Evolutionary conservation across 805 yeast genomes (phyloP), one percentile per base, ranked within the genome.

Genomic region (Blastobotrys muscicola): DNA sequence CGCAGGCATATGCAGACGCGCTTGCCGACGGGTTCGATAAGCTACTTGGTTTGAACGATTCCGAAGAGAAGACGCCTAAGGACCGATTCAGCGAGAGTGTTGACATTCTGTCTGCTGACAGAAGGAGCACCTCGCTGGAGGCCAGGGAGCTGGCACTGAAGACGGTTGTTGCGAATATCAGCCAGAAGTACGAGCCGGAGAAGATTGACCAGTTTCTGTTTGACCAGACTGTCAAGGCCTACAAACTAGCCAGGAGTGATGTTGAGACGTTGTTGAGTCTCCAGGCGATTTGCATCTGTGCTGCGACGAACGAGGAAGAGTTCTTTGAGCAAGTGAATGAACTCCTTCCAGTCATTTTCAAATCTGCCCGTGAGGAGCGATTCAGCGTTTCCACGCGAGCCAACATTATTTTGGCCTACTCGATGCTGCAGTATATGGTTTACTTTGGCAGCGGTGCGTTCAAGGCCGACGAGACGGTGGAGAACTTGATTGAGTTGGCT

Each of bases 391-490:
- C 44, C 12, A 42, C 44, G 14, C 44, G 52, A 3, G 59, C 60
- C 12, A 52, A 56, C 12, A 45, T 51, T 38, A 47, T 49, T 14
- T 52, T 60, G 6, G 55, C 53, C 9, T 59, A 51, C 44, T 48
- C 62, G 9, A 51, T 58, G 36, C 46, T 62, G 20, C 56, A 58
- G 38, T 62, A 48, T 39, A 53, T 59, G 47, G 38, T 52, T 40
- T 46, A 51, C 36, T 53, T 48, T 26, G 66, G 65, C n/a, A 55
- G 61, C 33, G 64, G 65, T 11, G 65, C 62, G 7, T 61, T 52
- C 47, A 53, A 57, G 16, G 54, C 58, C 23, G 64, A 59, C 20
- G 47, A 45, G 7, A 38, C 50, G 7, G 54, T 54, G 12, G 54
- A 51, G 13, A 36, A 36, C 15, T 48, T 59, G 11, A 37, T 58